Evolutionary conservation across 2,329 filamentous ascomycete species (phyloP).

Genomic region (Paramyrothecium sp.): DNA sequence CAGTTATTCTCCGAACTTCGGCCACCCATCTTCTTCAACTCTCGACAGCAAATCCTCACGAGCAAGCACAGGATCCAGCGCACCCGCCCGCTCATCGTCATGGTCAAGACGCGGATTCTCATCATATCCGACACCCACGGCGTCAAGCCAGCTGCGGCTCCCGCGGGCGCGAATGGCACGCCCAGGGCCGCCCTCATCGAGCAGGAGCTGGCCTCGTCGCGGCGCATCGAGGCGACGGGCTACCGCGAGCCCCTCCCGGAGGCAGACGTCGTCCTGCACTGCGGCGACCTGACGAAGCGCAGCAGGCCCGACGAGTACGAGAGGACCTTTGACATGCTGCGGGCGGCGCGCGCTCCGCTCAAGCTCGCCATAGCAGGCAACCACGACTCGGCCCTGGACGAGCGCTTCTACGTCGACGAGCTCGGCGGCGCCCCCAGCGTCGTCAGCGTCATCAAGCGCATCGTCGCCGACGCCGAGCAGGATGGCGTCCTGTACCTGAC

Average conservation of each 20-base stretch:
- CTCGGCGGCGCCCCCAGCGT: constrained; percentile 3
- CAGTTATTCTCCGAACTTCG: too few relatives aligned
- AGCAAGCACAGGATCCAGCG: too few relatives aligned
- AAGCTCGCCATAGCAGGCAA: constrained; percentile 57
- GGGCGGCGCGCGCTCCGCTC: constrained; percentile 41
- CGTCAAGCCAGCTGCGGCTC: constrained; percentile 13
- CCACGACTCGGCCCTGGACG: constrained; percentile 47
- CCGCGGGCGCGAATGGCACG: too few relatives aligned
- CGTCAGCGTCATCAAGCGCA: constrained; percentile 30
- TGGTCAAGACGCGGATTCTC: constrained; percentile 33
- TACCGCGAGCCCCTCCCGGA: constrained; percentile 27
- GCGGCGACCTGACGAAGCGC: constrained; percentile 48
- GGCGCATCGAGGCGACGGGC: constrained; percentile 13
- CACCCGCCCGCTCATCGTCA: not conserved
- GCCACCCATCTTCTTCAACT: too few relatives aligned
- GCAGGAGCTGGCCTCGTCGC: constrained; percentile 16
- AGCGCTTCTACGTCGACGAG: constrained; percentile 11
- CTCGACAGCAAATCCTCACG: too few relatives aligned
- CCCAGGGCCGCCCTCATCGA: constrained; percentile 12
- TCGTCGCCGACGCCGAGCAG: constrained; percentile 35
- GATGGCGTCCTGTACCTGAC: constrained; percentile 43
- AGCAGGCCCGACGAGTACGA: constrained; percentile 39
- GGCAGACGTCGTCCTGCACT: constrained; percentile 50
- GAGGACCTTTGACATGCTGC: constrained; percentile 39
- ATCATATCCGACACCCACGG: constrained; percentile 39